Evolutionary conservation across 2,329 filamentous ascomycete species (phyloP).

Genomic region (Fusarium tanahbumbuense): DNA sequence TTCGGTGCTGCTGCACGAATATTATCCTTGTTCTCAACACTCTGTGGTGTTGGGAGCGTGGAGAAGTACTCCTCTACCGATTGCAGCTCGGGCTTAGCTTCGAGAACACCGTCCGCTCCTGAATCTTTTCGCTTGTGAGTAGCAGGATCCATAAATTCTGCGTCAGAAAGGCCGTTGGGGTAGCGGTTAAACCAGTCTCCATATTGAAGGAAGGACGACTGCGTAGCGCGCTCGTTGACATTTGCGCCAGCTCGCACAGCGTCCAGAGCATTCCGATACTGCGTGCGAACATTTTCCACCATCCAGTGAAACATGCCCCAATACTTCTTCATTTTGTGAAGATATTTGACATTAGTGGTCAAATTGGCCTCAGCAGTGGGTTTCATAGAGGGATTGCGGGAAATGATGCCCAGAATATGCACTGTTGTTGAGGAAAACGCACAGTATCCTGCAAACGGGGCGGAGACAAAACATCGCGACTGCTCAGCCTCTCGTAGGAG

Average conservation of each 20-base stretch:
- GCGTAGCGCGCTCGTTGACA: constrained; percentile 58
- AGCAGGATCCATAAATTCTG: constrained; percentile 83
- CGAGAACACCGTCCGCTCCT: constrained; percentile 87
- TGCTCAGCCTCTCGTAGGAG: constrained; percentile 84
- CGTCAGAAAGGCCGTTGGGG: constrained; percentile 87
- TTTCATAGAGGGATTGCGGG: constrained; percentile 81
- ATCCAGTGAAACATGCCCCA: constrained; percentile 99
- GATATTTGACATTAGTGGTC: constrained; percentile 86
- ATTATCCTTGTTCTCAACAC: constrained; percentile 55
- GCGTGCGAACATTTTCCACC: constrained; percentile 89
- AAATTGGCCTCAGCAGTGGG: constrained; percentile 84
- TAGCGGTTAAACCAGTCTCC: constrained; percentile 98
- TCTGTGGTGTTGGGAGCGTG: constrained; percentile 72
- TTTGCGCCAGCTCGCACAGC: constrained; percentile 76
- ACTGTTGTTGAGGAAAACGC: constrained; percentile 93
- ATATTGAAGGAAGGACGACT: constrained; percentile 85
- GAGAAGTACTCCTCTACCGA: constrained; percentile 96
- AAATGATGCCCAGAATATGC: constrained; percentile 93
- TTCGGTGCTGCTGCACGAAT: constrained; percentile 46
- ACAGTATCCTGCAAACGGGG: constrained; percentile 94
- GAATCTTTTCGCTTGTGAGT: constrained; percentile 76
- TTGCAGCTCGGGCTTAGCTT: constrained; percentile 89
- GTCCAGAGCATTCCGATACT: constrained; percentile 87
- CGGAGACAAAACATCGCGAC: constrained; percentile 75
- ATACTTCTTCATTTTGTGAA: constrained; percentile 95